A percentile compares a stretch with the other conserved stretches of the same genome.
phyloP scores from a whole-genome alignment of 176 grass and related monocot genomes.

The Areca catechu region DNA sequence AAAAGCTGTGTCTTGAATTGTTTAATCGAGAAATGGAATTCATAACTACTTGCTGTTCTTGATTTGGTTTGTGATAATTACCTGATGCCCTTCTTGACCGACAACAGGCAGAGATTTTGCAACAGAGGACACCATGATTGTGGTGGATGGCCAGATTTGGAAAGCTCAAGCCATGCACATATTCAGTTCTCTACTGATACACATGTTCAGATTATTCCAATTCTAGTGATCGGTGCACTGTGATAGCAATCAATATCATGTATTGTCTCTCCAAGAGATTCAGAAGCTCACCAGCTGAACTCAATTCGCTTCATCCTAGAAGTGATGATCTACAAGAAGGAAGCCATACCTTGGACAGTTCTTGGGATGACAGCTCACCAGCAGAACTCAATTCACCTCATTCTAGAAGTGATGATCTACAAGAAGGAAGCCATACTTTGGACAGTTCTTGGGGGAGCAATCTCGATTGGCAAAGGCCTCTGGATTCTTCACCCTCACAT shows the following conservation, averaged over 20 bases:
- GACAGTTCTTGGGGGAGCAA: conserved; percentile 53
- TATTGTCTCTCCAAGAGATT: conserved; percentile 39
- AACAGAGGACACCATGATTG: conserved; percentile 14
- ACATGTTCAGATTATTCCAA: conserved; percentile 20
- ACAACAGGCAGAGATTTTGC: conserved; percentile 12
- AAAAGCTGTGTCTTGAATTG: not conserved
- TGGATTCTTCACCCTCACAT: conserved; percentile 52
- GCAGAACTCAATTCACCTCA: conserved; percentile 34
- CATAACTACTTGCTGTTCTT: not conserved
- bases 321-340: conserved; percentile 50
- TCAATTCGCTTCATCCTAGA: conserved; percentile 37
- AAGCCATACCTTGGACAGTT: conserved; percentile 46
- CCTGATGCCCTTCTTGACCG: too few relatives aligned
- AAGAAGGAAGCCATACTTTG: conserved; percentile 57
- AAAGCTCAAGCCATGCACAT: conserved; percentile 19
- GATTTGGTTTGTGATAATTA: not conserved
- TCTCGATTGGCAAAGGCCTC: conserved; percentile 60
- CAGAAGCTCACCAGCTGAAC: conserved; percentile 28
- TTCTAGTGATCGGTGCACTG: conserved; percentile 15
- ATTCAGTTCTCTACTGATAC: conserved; percentile 22
- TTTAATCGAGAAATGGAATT: conserved; percentile 18
- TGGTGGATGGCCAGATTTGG: conserved; percentile 17
- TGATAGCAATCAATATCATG: conserved; percentile 28
- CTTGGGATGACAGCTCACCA: conserved; percentile 71
- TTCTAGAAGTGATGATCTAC: conserved; percentile 37